Base-by-base conservation (phyloP, 2,329 filamentous ascomycete genomes). In the Scytalidium sp. region DNA sequence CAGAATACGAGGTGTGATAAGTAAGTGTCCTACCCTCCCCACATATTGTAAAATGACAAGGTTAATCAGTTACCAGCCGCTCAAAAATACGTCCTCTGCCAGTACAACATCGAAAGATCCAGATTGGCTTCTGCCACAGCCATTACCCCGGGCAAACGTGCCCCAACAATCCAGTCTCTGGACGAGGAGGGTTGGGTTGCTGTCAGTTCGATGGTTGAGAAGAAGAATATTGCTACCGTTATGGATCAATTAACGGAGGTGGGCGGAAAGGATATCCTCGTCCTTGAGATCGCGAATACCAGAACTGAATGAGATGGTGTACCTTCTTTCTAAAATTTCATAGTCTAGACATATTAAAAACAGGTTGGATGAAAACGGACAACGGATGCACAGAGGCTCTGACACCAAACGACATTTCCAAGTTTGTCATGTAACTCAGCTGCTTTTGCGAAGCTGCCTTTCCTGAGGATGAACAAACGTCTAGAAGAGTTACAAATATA, bases 121-220 rank as follows among this genome's bases (percentile, higher is more conserved):
- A 80, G 81, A 47, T 81, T 99, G 50, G 64, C 76, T 7, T 73
- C 75, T 25, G 92, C 88, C 8, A 82, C 79, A 43, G 80, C 80
- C 59, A 88, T 97, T 66, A 97, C 94, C 0, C 94, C 94, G 0
- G 94, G 94, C 54, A 96, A 94, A 75, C 87, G 94, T 45, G 92
- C 94, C 2, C 90, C 94, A 2, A 97, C 93, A 2, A 80, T 97
- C 59, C 97, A 88, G n/a, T 76, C 87, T 15, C 77, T 99, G 3
- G 93, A 97, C 59, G 88, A 90, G 64, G 83, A 90, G 49, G 88
- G 85, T 47, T 97, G 93, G 93, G 90, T 97, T 29, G 92, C 93
- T n/a, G 87, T 97, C 55, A 90, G 84, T 65, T 85, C 85, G 45
- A 97, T 97, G 93, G 92, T 96, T 13, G 61, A 66, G 42, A 67